Evolutionary conservation across 306 rosid genomes (phyloP).

Genomic region (Acmispon strigosus): DNA sequence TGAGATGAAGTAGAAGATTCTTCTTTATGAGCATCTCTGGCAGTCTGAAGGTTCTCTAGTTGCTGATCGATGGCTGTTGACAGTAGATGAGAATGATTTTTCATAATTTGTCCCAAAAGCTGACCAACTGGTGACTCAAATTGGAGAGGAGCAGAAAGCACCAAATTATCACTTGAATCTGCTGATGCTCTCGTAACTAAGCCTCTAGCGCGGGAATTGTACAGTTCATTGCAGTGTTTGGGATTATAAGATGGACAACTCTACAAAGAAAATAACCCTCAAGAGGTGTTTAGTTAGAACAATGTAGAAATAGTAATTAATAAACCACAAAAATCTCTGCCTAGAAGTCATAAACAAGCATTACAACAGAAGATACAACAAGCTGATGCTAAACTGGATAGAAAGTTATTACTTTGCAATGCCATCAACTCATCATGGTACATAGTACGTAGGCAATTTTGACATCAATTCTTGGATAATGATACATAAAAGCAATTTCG

Average conservation of each 20-base stretch:
- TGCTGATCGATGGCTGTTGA: constrained; percentile 85
- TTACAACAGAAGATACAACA: neutral
- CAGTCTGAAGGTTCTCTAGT: constrained; percentile 78
- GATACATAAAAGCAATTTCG: neutral
- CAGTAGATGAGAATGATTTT: constrained; percentile 80
- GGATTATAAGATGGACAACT: constrained; percentile 48
- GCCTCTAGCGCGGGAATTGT: constrained; percentile 54
- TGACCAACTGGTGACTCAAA: constrained; percentile 84
- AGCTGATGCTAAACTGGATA: neutral
- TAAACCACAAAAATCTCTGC: neutral
- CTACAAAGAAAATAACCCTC: constrained; percentile 23
- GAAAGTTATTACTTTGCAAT: neutral
- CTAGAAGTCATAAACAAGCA: neutral
- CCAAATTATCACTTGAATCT: constrained; percentile 50
- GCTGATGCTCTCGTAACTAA: constrained; percentile 57
- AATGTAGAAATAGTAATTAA: neutral
- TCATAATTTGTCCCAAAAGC: constrained; percentile 80
- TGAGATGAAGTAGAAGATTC: constrained; percentile 32
- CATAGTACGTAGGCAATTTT: neutral
- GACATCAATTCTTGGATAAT: neutral
- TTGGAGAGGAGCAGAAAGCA: constrained; percentile 68
- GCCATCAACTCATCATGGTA: neutral
- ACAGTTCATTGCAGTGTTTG: constrained; percentile 39
- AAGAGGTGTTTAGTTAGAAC: neutral
- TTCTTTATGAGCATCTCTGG: constrained; percentile 43